phyloP scores from a whole-genome alignment of 768 basidiomycete genomes.

The Trametes gibbosa region DNA sequence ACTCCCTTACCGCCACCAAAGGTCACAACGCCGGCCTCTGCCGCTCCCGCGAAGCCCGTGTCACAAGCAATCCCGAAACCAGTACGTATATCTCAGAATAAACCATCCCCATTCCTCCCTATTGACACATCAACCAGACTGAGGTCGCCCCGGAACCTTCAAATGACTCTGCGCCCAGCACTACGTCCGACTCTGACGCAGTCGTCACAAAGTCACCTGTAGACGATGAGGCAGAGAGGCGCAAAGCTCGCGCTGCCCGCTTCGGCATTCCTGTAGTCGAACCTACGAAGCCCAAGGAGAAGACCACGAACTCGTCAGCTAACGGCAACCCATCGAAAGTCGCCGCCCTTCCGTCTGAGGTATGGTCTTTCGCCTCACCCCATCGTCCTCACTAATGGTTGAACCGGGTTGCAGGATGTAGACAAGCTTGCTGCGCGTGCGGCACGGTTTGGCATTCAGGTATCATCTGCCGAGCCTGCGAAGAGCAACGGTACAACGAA shows the following conservation, averaged over 20 bases:
- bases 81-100: not conserved
- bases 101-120: not conserved
- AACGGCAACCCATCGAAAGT: conserved; percentile 7
- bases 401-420: conserved; percentile 35
- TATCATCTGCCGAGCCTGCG: not conserved
- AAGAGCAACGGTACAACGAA: conserved; percentile 13
- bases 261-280: conserved; percentile 66
- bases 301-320: conserved; percentile 14
- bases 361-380: not conserved
- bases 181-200: not conserved
- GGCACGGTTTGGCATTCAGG: conserved; percentile 48
- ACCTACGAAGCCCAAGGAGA: conserved; percentile 28
- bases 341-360: conserved; percentile 9
- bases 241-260: conserved; percentile 61
- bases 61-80: conserved; percentile 16
- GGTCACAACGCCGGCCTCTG: conserved; percentile 25
- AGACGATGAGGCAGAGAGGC: conserved; percentile 55
- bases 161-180: not conserved
- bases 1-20: conserved; percentile 17
- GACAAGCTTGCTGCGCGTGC: conserved; percentile 52
- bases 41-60: conserved; percentile 10
- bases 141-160: not conserved
- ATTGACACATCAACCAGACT: not conserved
- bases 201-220: conserved; percentile 19
- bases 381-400: not conserved